Evolutionary conservation across 2,329 filamentous ascomycete genomes (phyloP).

Genomic region (Epichloe festucae): DNA sequence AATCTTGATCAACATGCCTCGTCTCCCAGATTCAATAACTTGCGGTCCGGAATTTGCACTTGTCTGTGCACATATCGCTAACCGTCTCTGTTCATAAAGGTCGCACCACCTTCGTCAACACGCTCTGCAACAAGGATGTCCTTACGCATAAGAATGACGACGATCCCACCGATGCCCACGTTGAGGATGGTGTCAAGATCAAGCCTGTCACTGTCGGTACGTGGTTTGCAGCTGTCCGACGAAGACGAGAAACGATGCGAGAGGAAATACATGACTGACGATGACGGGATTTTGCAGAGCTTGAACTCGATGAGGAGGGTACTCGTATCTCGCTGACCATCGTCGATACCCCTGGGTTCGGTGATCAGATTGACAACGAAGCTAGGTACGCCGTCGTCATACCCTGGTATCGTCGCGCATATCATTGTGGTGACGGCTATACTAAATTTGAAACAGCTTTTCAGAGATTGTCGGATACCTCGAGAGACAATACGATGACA

Average conservation of each 20-base stretch:
- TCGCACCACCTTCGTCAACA: slow-evolving; percentile 98
- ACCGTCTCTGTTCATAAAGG: slow-evolving; percentile 35
- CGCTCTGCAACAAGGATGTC: slow-evolving; percentile 89
- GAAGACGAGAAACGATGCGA: background rate
- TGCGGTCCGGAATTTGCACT: background rate
- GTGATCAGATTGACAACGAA: slow-evolving; percentile 98
- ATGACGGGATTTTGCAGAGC: slow-evolving; percentile 40
- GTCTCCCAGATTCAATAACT: background rate
- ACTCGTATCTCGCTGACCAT: slow-evolving; percentile 97
- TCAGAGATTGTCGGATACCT: slow-evolving; percentile 96
- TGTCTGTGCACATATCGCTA: background rate
- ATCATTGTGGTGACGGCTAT: background rate
- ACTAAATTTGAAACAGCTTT: slow-evolving; percentile 47
- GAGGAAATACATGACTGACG: background rate
- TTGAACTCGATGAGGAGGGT: slow-evolving; percentile 95
- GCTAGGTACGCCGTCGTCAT: slow-evolving; percentile 51
- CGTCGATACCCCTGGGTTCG: slow-evolving; percentile 95
- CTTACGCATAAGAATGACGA: slow-evolving; percentile 86
- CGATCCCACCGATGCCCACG: slow-evolving; percentile 73
- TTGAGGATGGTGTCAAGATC: slow-evolving; percentile 96
- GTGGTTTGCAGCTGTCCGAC: slow-evolving; percentile 6
- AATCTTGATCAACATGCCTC: background rate
- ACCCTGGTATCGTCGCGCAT: background rate
- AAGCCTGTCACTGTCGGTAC: slow-evolving; percentile 94
- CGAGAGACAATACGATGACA: slow-evolving; percentile 98